Percentiles rank a stretch among this genome's conserved stretches.
phyloP scores from a whole-genome alignment of 2,329 filamentous ascomycete genomes.

The Colletotrichum aenigma region DNA sequence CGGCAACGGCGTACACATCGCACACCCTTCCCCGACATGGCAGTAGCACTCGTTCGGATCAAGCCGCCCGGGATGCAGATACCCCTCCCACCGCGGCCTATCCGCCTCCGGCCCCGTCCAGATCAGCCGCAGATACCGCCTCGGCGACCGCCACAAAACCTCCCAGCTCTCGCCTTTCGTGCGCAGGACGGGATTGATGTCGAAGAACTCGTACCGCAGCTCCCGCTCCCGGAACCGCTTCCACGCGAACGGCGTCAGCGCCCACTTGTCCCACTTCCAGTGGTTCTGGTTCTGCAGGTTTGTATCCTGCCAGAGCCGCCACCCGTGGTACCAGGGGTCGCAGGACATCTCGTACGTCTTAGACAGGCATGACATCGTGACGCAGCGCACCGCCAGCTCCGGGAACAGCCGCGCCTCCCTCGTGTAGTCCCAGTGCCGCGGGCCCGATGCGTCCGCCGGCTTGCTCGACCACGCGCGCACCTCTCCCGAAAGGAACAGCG shows the following conservation, averaged over 20 bases:
- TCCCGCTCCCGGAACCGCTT: neutral
- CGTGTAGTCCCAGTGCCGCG: neutral
- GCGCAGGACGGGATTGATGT: neutral
- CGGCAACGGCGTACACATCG: neutral
- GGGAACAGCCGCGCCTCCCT: neutral
- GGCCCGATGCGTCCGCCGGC: neutral
- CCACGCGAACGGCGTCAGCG: neutral
- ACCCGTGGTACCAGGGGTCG: neutral
- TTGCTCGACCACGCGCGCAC: slow-evolving; percentile 5
- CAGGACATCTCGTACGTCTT: neutral
- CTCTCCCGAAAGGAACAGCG: slow-evolving; percentile 4
- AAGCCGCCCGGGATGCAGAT: neutral
- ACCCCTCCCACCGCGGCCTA: neutral
- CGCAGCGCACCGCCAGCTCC: slow-evolving; percentile 2
- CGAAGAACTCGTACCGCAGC: neutral
- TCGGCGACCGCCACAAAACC: neutral
- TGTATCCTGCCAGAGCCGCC: neutral
- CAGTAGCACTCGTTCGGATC: slow-evolving; percentile 5
- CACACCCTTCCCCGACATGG: neutral
- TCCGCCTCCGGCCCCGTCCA: neutral
- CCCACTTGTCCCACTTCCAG: neutral
- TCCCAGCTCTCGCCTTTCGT: neutral
- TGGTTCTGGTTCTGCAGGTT: neutral
- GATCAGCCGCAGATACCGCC: neutral
- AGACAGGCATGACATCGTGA: neutral